Evolutionary conservation across 208 protist species (phyloP).

Genomic region (Angomonas deanei): DNA sequence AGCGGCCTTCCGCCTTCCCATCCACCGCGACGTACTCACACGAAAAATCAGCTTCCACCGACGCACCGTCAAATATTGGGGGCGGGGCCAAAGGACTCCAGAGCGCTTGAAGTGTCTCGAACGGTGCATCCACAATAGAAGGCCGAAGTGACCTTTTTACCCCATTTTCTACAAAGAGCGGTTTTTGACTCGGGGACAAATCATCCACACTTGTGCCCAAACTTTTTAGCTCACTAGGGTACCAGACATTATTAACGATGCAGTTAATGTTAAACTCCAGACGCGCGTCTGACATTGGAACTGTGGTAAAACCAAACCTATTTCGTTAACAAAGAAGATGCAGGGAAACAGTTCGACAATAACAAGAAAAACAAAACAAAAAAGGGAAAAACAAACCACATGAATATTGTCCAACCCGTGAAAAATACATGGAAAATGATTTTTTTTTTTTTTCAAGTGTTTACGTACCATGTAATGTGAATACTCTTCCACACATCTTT

Average conservation of each 20-base stretch:
- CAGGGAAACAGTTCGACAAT: background rate
- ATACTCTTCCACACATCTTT: too few relatives aligned
- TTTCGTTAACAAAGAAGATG: background rate
- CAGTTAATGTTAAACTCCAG: conserved; percentile 6
- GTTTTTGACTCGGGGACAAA: conserved; percentile 1
- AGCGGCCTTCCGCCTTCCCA: conserved; percentile 1
- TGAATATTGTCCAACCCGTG: background rate
- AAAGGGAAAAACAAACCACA: background rate
- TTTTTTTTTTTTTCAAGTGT: too few relatives aligned
- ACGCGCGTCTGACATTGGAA: background rate
- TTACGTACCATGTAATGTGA: too few relatives aligned
- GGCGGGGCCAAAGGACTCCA: conserved; percentile 11
- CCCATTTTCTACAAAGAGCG: background rate
- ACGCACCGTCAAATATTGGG: background rate
- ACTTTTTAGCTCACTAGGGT: conserved; percentile 13
- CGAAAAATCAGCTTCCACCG: background rate
- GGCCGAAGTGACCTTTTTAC: conserved; percentile 6
- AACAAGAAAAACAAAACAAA: background rate
- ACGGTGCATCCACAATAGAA: conserved; percentile 12
- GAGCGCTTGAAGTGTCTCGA: conserved; percentile 13
- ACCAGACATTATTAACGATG: conserved; percentile 20
- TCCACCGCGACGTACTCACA: conserved; percentile 1
- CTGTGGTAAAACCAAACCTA: background rate
- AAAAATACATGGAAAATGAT: background rate
- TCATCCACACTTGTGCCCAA: conserved; percentile 4